Conservation (phyloP, 345 rosid species). For the Populus nigra region DNA sequence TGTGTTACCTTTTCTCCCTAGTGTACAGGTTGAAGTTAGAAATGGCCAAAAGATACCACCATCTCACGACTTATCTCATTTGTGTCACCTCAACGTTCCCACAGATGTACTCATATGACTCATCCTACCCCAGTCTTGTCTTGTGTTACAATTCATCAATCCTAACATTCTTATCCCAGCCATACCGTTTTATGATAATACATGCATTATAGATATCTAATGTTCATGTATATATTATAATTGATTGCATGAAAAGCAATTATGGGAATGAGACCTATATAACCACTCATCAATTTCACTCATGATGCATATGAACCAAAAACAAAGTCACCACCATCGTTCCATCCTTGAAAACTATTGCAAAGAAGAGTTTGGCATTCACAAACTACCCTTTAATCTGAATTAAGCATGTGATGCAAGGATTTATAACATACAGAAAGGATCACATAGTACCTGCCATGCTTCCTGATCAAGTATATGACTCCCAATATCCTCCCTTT, state of each 20-base stretch:
- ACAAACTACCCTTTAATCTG: slow-evolving; percentile 6
- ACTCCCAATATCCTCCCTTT: slow-evolving; percentile 48
- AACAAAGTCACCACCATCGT: not conserved
- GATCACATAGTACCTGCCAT: slow-evolving; percentile 50
- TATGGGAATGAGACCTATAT: not conserved
- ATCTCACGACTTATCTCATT: not conserved
- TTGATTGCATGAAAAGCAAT: not conserved
- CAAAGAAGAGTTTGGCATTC: slow-evolving; percentile 5
- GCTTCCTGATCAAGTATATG: slow-evolving; percentile 40
- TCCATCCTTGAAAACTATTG: not conserved
- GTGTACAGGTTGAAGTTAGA: not conserved
- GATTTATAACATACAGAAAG: not conserved
- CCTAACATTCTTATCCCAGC: not conserved
- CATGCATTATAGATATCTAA: not conserved
- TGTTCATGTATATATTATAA: not conserved
- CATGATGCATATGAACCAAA: not conserved
- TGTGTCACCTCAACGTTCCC: not conserved
- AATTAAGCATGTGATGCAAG: slow-evolving; percentile 2
- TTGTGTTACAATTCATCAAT: not conserved
- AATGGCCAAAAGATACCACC: not conserved
- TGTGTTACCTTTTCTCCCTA: not conserved
- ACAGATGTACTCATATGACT: not conserved
- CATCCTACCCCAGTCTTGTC: not conserved
- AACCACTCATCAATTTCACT: slow-evolving; percentile 1
- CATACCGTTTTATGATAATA: not conserved